Conservation (phyloP, 23 red algal genomes). For the Gracilaria vermiculophylla region DNA sequence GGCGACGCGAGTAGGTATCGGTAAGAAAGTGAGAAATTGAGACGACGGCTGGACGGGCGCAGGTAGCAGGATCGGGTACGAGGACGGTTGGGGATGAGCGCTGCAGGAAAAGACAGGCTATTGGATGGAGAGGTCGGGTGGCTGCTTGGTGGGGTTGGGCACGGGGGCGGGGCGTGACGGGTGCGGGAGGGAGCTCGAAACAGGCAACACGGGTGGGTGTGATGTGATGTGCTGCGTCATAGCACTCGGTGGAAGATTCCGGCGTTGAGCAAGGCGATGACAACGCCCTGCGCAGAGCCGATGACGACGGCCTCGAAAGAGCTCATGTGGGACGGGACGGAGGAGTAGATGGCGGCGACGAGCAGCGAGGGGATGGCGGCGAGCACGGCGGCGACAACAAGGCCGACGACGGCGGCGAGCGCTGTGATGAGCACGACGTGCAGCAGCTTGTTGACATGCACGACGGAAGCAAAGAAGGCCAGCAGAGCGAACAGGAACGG, state of each 20-base stretch:
- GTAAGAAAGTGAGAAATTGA: neutral
- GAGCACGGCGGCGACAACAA: constrained; percentile 9
- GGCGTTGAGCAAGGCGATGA: constrained; percentile 51
- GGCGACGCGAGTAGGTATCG: neutral
- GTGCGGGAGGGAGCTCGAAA: too few species aligned
- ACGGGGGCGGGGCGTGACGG: too few species aligned
- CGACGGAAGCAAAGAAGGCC: constrained; percentile 35
- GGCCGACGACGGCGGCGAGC: constrained; percentile 13
- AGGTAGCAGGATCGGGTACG: too few species aligned
- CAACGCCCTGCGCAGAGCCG: constrained; percentile 44
- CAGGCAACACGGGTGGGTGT: too few species aligned
- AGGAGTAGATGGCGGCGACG: constrained; percentile 46
- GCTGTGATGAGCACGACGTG: constrained; percentile 30
- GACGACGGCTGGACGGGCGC: neutral
- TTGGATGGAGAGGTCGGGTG: too few species aligned
- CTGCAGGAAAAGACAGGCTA: too few species aligned
- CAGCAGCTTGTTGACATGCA: constrained; percentile 11
- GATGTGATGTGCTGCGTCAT: too few species aligned
- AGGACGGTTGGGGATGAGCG: too few species aligned
- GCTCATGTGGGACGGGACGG: constrained; percentile 36
- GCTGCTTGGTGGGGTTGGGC: too few species aligned
- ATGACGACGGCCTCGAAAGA: constrained; percentile 34
- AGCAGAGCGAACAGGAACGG: constrained; percentile 18
- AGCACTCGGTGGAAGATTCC: constrained; percentile 50
- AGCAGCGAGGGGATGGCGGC: constrained; percentile 37